phyloP scores from a whole-genome alignment of 2,329 filamentous ascomycete genomes.

The Rhexocercosporidium sp. region DNA sequence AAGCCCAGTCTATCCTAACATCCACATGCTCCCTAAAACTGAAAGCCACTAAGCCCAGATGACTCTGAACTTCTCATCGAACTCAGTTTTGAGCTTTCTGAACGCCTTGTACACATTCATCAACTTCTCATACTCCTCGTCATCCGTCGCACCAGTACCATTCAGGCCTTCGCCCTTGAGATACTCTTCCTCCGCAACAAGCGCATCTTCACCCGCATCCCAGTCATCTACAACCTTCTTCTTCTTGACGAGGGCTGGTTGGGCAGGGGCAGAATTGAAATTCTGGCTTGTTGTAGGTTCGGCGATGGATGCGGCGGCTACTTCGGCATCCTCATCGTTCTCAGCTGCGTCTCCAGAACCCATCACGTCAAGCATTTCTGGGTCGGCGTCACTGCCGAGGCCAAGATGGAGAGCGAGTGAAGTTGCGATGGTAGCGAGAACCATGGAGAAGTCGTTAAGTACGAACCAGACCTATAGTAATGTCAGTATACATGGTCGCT shows the following conservation, averaged over 20 bases:
- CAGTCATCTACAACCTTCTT: slow-evolving; percentile 55
- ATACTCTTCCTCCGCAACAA: slow-evolving; percentile 44
- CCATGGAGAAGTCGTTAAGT: slow-evolving; percentile 68
- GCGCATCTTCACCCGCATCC: slow-evolving; percentile 49
- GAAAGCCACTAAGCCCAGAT: slow-evolving; percentile 43
- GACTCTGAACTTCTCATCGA: slow-evolving; percentile 63
- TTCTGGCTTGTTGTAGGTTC: slow-evolving; percentile 16
- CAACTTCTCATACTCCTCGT: slow-evolving; percentile 52
- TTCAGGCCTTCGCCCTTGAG: slow-evolving; percentile 43
- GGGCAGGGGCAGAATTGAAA: slow-evolving; percentile 10
- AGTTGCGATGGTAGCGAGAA: slow-evolving; percentile 74
- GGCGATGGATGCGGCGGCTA: slow-evolving; percentile 37
- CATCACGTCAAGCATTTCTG: slow-evolving; percentile 48
- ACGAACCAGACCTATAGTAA: slow-evolving; percentile 66
- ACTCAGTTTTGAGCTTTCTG: slow-evolving; percentile 59
- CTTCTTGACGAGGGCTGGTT: slow-evolving; percentile 25
- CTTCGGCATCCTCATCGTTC: slow-evolving; percentile 42
- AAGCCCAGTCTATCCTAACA: neutral
- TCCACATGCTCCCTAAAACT: too few species aligned
- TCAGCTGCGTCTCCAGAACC: slow-evolving; percentile 57
- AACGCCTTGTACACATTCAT: slow-evolving; percentile 65
- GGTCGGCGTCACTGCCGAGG: slow-evolving; percentile 55
- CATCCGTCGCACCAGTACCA: slow-evolving; percentile 38
- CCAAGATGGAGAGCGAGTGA: slow-evolving; percentile 63
- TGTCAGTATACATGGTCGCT: neutral